phyloP scores from a whole-genome alignment of 164 flowering plant species.

The Protea cynaroides region DNA sequence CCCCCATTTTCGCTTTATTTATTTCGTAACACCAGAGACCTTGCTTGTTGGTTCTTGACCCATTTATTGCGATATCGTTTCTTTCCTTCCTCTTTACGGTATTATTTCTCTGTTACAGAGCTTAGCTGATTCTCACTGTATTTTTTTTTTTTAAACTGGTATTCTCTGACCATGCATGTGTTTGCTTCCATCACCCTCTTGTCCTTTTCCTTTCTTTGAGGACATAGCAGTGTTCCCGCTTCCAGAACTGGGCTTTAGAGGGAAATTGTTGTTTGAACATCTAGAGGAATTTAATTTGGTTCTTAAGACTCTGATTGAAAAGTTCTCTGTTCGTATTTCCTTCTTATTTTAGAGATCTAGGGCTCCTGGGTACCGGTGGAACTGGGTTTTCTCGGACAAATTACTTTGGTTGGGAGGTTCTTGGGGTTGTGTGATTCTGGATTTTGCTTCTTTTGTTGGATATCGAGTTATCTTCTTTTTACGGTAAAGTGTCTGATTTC shows the following conservation, averaged over 20 bases:
- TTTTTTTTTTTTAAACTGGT: too few relatives aligned
- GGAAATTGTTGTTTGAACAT: neutral
- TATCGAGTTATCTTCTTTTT: neutral
- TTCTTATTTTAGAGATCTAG: too few relatives aligned
- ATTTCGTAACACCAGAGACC: too few relatives aligned
- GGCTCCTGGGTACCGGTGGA: neutral
- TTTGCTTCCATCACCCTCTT: too few relatives aligned
- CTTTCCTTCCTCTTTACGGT: too few relatives aligned
- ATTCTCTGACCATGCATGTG: too few relatives aligned
- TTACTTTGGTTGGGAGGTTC: slow-evolving; percentile 3
- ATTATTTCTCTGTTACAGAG: too few relatives aligned
- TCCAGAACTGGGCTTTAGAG: neutral
- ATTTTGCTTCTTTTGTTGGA: neutral
- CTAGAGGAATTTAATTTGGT: neutral
- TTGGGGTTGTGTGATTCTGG: neutral
- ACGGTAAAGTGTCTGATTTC: neutral
- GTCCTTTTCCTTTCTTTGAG: neutral
- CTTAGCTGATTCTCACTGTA: too few relatives aligned
- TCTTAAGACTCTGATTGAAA: neutral
- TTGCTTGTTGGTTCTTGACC: too few relatives aligned
- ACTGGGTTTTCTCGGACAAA: slow-evolving; percentile 10
- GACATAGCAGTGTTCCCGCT: neutral
- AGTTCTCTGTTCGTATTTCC: too few relatives aligned
- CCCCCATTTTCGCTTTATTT: too few relatives aligned
- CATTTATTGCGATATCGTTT: too few relatives aligned